Evolutionary conservation across 805 yeast species (phyloP).

Genomic region (Ogataea wickerhamii): DNA sequence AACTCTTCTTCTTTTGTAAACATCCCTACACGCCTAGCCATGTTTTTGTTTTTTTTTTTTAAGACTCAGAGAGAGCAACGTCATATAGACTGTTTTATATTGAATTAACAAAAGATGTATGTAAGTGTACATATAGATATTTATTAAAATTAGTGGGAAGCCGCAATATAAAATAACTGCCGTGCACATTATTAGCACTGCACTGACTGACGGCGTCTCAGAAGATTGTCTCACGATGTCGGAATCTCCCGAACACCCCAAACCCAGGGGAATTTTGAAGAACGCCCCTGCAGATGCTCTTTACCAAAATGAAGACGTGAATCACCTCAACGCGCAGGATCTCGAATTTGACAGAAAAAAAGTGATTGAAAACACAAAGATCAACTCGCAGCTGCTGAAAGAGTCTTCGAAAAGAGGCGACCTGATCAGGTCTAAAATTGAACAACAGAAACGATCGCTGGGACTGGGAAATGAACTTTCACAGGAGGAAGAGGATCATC

Average conservation of each 20-base stretch:
- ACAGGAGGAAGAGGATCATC: conserved; percentile 38
- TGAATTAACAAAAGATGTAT: no score
- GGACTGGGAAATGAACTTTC: conserved; percentile 2
- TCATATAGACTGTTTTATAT: no score
- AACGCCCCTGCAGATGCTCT: conserved; percentile 26
- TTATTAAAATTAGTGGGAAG: no score
- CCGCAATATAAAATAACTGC: no score
- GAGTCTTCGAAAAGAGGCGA: conserved; percentile 39
- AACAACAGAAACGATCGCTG: conserved; percentile 33
- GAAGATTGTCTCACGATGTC: no score
- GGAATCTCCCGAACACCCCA: conserved; percentile 8
- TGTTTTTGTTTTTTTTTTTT: no score
- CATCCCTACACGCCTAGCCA: no score
- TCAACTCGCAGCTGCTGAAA: conserved; percentile 53
- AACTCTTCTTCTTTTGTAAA: no score
- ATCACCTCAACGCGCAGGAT: conserved; percentile 14
- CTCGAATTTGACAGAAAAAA: conserved; percentile 47
- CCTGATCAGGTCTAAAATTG: conserved; percentile 42
- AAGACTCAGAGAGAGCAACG: no score
- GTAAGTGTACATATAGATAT: no score
- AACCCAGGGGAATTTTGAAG: conserved; percentile 33
- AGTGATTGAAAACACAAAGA: conserved; percentile 74
- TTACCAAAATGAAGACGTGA: conserved; percentile 20
- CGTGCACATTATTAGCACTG: no score
- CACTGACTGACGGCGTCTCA: no score